Evolutionary conservation across 139 green algal genomes (phyloP), one percentile per base, ranked within the genome.

Genomic region (Pleodorina starrii): DNA sequence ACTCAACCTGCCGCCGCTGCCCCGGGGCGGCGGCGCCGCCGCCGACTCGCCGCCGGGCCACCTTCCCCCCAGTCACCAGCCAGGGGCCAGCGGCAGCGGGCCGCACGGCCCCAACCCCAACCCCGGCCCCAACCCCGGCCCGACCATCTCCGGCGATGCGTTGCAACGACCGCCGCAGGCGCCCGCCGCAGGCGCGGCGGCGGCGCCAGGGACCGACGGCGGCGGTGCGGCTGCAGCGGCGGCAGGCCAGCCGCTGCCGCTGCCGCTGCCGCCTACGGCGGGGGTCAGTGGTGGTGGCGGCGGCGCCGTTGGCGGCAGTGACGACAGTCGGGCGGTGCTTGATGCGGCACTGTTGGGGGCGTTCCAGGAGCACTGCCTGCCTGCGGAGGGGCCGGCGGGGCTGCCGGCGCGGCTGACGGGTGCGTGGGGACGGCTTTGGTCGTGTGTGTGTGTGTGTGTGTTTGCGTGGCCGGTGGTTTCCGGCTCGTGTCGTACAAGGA

Each of bases 301-400:
- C 76, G 5, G 6, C 19, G 46, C 7, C 21, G 40, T 9, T 80
- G 72, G 5, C 40, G 19, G 40, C 43, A 40, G 72, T n/a, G 72
- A 54, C 10, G 27, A 27, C 29, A 59, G 80, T 27, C 57, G 59
- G 12, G 40, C 27, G 40, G 1, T 86, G 27, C 19, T 86, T 0
- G 80, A 86, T 19, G 1, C 40, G 59, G 57, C 80, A 11, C 80
- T 86, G 59, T 14, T 5, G 17, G 10, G 54, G 4, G 80, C 80
- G 2, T 86, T 86, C 80, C n/a, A 59, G 12, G 80, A 75, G 80
- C 80, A 86, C 59, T 76, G 80, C 42, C 27, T 73, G 51, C 54
- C 78, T 0, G 36, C 36, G 9, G 78, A 85, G 29, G 35, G 48
- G 50, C 77, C 9, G 29, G 29, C 25, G 27, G 74, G 43, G 36